Evolutionary conservation across 257 asterid genomes (phyloP).

Genomic region (Ocimum tenuiflorum): DNA sequence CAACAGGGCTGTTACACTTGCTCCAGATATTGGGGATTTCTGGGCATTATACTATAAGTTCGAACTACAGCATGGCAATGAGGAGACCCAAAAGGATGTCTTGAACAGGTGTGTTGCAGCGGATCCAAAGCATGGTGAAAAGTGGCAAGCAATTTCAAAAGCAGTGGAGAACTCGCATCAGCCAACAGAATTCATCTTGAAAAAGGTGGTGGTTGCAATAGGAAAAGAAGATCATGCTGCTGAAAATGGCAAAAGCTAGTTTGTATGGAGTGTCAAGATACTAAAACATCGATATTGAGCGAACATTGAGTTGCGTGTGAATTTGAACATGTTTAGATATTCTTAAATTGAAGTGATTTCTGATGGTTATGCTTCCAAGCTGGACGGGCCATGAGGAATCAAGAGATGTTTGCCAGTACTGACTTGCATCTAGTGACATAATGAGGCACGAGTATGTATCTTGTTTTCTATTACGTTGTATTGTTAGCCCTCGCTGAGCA

Average conservation of each 20-base stretch:
- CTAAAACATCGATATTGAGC: too few species aligned
- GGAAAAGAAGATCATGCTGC: conserved; percentile 66
- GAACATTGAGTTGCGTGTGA: background rate
- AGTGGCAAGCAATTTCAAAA: conserved; percentile 74
- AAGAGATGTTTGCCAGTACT: too few species aligned
- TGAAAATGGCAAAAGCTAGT: conserved; percentile 41
- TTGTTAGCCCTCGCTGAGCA: too few species aligned
- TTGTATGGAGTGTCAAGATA: background rate
- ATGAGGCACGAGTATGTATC: too few species aligned
- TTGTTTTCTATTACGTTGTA: background rate
- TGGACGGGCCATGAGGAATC: too few species aligned
- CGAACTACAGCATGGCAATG: conserved; percentile 66
- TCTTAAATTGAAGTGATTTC: background rate
- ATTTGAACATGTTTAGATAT: background rate
- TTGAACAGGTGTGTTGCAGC: conserved; percentile 63
- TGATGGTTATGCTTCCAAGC: background rate
- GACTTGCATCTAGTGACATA: too few species aligned
- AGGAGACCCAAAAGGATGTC: conserved; percentile 67
- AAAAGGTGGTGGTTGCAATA: conserved; percentile 71
- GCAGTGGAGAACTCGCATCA: conserved; percentile 92
- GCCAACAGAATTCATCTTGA: conserved; percentile 66
- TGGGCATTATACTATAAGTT: conserved; percentile 81
- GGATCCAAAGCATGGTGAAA: conserved; percentile 92
- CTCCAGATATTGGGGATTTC: conserved; percentile 85
- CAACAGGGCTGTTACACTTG: conserved; percentile 63